Base-by-base conservation (phyloP, 2,329 filamentous ascomycete genomes). In the Pyricularia grisea region DNA sequence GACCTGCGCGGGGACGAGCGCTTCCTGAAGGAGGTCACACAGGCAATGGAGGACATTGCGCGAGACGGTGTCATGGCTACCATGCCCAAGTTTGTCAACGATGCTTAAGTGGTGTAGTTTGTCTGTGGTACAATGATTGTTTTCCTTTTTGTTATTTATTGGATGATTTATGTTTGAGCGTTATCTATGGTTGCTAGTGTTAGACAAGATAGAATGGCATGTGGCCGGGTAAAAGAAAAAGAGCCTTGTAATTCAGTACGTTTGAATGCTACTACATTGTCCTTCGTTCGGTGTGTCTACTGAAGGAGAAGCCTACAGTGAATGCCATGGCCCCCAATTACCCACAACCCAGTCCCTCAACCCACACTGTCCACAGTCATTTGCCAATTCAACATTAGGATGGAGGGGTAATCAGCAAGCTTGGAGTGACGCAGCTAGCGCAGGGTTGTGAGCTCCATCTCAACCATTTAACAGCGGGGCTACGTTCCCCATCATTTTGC, bases 21-120 rank as follows among this genome's bases (percentile, higher is more conserved):
- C 50, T 85, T 85, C 75, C 67, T 85, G 64, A 70, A 79, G 65
- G 80, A 83, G 75, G 75, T 85, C 25, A 78, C 80, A 68, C 79
- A 71, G n/a, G 82, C 82, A 1, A 80, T 85, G 78, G 78, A 82
- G 73, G 77, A 79, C 42, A 82, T 85, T 69, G 73, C 76, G 69
- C 75, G 78, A 72, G 82, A 85, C 65, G 83, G 83, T 31, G 78
- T 84, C 36, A 73, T 84, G 77, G 81, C 81, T 68, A 84, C 82
- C 1, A 75, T 85, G 68, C 79, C 81, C 71, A 83, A 85, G 77
- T 84, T 84, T 72, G 75, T 83, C 71, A 74, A 80, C 67, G 58
- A 61, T 23, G 58, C n/a, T 12, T 61, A 61, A 20, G 42, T 36
- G 33, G 5, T n/a, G 7, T 2, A 7, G 42, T 50, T 6, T 50